Percentiles rank a stretch among this genome's conserved stretches.
These are phyloP conservation scores for Dichotomocladium elegans DNA, from an alignment of 371 early-diverging fungal genomes.

Conservation along the genomic window DNA sequence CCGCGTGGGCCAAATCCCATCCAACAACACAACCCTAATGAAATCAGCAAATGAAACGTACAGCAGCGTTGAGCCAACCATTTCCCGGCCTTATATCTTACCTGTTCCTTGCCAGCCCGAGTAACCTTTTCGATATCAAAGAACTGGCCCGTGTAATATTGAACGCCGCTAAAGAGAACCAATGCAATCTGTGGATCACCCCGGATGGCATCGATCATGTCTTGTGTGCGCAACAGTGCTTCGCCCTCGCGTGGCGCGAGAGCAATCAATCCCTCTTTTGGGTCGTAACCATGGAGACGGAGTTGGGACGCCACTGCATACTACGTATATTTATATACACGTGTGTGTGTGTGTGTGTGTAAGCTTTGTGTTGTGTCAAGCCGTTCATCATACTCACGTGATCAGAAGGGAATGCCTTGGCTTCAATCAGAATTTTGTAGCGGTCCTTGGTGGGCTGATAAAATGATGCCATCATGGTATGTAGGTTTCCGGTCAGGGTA, in stretches of 20 bases:
- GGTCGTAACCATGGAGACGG: constrained; percentile 76
- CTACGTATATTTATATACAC: constrained; percentile 20
- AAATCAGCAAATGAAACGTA: background rate
- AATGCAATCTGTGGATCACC: constrained; percentile 79
- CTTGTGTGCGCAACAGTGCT: constrained; percentile 64
- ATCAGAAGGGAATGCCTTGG: constrained; percentile 94
- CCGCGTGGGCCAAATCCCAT: constrained; percentile 96
- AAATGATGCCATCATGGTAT: constrained; percentile 87
- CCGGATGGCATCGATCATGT: constrained; percentile 75
- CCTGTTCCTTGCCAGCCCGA: constrained; percentile 74
- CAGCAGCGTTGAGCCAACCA: background rate
- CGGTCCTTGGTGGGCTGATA: constrained; percentile 78
- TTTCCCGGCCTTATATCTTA: constrained; percentile 17
- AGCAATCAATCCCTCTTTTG: constrained; percentile 66
- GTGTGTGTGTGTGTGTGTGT: background rate
- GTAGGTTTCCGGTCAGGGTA: constrained; percentile 89
- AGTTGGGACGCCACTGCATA: constrained; percentile 90
- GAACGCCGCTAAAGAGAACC: constrained; percentile 89
- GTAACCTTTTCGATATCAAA: constrained; percentile 90
- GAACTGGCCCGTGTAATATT: constrained; percentile 94
- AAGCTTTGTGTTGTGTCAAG: too few species aligned
- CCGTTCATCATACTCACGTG: constrained; percentile 50
- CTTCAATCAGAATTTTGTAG: constrained; percentile 89
- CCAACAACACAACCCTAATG: constrained; percentile 85
- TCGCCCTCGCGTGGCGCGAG: constrained; percentile 78